Evolutionary conservation across 2,329 filamentous ascomycete genomes (phyloP), one percentile per base, ranked within the genome.

Genomic region (Orbilia blumenaviensis): DNA sequence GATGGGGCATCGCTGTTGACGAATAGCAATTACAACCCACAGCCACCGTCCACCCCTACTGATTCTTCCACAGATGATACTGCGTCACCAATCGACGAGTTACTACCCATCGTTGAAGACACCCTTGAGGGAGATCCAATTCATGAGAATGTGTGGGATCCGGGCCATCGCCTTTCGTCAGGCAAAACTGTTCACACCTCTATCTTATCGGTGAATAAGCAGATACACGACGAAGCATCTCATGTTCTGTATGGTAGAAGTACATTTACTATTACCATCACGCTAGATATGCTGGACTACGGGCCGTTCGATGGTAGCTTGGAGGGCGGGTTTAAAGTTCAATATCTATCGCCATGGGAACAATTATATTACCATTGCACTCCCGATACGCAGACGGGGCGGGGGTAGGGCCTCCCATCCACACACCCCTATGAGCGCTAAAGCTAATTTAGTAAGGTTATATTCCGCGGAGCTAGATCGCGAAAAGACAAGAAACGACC

Each of bases 141-240:
- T 34, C 32, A 34, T 8, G 8, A 34, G 29, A 4, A 8, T 1
- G 8, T 34, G 2, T 12, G 2, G 5, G 12, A 3, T 14, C 7
- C 36, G 10, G 36, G 36, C 7, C 12, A 4, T 16, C 4, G n/a
- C n/a, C 10, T n/a, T 3, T 12, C 12, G 1, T n/a, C 12, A 16
- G 36, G 2, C 36, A n/a, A 41, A 41, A n/a, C 12, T 41, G 2
- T n/a, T 14, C 6, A 5, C 2, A 41, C 36, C 21, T 50, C 60
- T 8, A 44, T 66, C 8, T 25, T 66, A 1, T 23, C 36, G 2
- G 34, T 66, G 14, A 66, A 66, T 36, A 41, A 56, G 9, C 48
- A 66, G 38, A 32, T 54, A 2, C 62, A 66, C 32, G 62, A 32
- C 9, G 62, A 66, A 42, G 62, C 62, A 10, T 14, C 46, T 0